phyloP scores from a whole-genome alignment of 495 filamentous ascomycete species.

The Podospora sp. region DNA sequence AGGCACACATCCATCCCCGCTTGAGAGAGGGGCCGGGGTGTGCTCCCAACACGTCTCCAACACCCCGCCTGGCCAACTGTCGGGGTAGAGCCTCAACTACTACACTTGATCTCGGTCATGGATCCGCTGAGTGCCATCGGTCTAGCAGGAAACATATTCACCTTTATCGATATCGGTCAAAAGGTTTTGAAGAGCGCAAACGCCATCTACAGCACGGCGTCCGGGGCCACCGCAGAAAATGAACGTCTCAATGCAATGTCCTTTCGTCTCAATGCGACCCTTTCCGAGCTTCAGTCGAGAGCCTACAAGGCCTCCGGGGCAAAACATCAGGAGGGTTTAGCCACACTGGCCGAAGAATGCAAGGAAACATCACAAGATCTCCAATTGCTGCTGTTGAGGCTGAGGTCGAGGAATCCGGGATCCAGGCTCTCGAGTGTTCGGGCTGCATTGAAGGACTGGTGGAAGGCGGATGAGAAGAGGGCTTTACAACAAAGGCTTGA shows the following conservation, averaged over 20 bases:
- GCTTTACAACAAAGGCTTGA: neutral
- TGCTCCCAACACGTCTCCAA: too few species aligned
- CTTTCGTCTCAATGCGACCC: neutral
- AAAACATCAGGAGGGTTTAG: neutral
- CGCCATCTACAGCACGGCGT: neutral
- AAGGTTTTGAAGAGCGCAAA: neutral
- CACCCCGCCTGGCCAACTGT: too few species aligned
- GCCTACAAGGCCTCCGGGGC: neutral
- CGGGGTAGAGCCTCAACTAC: neutral
- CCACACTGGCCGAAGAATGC: neutral
- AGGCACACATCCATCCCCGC: too few species aligned
- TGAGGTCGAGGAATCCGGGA: neutral
- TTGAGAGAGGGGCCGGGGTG: too few species aligned
- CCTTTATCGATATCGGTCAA: neutral
- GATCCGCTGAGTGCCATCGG: neutral
- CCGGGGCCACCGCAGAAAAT: neutral
- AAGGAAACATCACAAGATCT: neutral
- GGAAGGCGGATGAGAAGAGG: neutral
- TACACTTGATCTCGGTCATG: neutral
- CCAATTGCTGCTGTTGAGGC: neutral
- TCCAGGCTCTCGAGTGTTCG: neutral
- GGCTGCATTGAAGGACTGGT: neutral
- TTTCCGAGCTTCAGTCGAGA: neutral
- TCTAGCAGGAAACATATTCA: neutral
- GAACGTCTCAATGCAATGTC: neutral